These are phyloP conservation scores for Gautieria morchelliformis DNA, from an alignment of 768 basidiomycete species.

Conservation along the genomic window DNA sequence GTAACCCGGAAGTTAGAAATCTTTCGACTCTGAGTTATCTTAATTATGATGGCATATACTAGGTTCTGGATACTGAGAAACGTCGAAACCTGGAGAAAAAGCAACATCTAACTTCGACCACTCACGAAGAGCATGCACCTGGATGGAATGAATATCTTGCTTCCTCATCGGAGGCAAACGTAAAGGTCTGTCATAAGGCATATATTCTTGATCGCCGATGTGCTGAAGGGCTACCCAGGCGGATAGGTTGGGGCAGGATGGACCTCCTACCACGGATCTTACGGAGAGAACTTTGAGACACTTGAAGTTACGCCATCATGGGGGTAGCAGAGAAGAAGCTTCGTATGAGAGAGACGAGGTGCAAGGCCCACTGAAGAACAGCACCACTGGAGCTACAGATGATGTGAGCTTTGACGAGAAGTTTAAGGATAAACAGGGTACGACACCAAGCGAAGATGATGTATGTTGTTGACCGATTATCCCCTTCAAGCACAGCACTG, in stretches of 20 bases:
- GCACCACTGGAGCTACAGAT: slow-evolving; percentile 13
- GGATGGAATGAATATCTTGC: slow-evolving; percentile 69
- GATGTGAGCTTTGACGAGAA: neutral
- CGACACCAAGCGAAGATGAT: slow-evolving; percentile 2
- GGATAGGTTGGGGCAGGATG: slow-evolving; percentile 14
- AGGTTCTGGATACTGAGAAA: slow-evolving; percentile 48
- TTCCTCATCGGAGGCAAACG: slow-evolving; percentile 49
- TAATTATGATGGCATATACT: neutral
- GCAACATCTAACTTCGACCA: slow-evolving; percentile 39
- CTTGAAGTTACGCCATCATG: slow-evolving; percentile 18
- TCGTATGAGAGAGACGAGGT: slow-evolving; percentile 18
- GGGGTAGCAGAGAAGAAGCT: slow-evolving; percentile 10
- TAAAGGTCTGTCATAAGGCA: slow-evolving; percentile 36
- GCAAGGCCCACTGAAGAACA: slow-evolving; percentile 18
- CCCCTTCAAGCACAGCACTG: neutral
- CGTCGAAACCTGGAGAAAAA: slow-evolving; percentile 33
- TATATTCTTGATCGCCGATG: no score
- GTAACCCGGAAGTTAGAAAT: slow-evolving; percentile 39
- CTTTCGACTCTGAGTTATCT: neutral
- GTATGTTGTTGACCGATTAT: neutral
- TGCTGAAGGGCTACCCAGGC: slow-evolving; percentile 12
- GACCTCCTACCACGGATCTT: slow-evolving; percentile 11
- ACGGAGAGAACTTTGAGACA: slow-evolving; percentile 18
- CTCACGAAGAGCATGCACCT: slow-evolving; percentile 41
- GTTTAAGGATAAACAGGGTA: neutral